A percentile compares a stretch with the other conserved stretches of the same genome.
Evolutionary conservation across 176 grass and related monocot genomes (phyloP).

Genomic region (Aechmea fasciata): DNA sequence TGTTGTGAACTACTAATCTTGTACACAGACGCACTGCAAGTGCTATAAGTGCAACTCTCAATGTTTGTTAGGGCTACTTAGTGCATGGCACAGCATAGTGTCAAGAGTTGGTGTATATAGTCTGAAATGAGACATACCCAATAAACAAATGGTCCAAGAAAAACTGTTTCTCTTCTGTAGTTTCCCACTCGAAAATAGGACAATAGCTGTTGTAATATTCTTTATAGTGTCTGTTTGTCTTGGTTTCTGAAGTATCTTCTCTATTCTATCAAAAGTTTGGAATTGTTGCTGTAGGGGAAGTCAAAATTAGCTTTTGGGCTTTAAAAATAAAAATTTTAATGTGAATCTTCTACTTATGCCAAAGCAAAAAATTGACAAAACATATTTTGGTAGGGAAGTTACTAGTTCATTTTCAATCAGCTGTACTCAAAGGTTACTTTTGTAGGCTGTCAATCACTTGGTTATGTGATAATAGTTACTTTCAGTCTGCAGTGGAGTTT

Average conservation of each 20-base stretch:
- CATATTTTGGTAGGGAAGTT: too few species aligned
- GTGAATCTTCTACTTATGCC: too few species aligned
- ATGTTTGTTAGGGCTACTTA: background rate
- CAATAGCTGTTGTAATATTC: background rate
- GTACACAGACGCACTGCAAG: background rate
- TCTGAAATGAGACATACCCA: background rate
- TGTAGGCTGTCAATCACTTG: too few species aligned
- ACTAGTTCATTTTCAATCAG: too few species aligned
- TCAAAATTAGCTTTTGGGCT: too few species aligned
- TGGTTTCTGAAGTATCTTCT: background rate
- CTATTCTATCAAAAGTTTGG: too few species aligned
- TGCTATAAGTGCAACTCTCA: background rate
- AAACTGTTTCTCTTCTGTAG: background rate
- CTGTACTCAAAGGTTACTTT: too few species aligned
- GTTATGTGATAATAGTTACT: too few species aligned
- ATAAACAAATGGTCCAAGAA: background rate
- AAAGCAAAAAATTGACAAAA: too few species aligned
- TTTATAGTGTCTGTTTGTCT: background rate
- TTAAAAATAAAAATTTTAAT: too few species aligned
- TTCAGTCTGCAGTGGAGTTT: too few species aligned
- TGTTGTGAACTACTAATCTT: background rate
- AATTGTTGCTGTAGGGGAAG: too few species aligned
- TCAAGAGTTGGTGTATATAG: background rate
- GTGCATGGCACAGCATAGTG: background rate
- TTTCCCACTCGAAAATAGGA: background rate